Percentiles rank a stretch among this genome's conserved stretches.
Evolutionary conservation across 2,329 filamentous ascomycete species (phyloP).

Genomic region (Aspergillus puulaauensis): DNA sequence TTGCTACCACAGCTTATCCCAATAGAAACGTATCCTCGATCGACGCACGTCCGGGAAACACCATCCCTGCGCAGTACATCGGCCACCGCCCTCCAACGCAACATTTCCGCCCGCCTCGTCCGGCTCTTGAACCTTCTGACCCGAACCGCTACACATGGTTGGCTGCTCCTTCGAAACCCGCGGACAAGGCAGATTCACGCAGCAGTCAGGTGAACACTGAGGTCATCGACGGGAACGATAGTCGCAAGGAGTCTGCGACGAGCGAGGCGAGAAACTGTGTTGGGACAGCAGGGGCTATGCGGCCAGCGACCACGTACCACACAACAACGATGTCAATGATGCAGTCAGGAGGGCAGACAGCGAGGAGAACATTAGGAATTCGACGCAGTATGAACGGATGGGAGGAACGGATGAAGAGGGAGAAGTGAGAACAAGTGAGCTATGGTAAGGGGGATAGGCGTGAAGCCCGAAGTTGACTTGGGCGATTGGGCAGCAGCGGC

Average conservation of each 20-base stretch:
- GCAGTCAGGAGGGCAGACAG: slow-evolving; percentile 22
- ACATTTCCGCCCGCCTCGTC: slow-evolving; percentile 31
- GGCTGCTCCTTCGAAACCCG: slow-evolving; percentile 23
- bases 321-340: slow-evolving; percentile 41
- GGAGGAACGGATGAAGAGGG: slow-evolving; percentile 40
- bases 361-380: slow-evolving; percentile 42
- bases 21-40: background rate
- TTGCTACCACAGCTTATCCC: slow-evolving; percentile 8
- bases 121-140: slow-evolving; percentile 31
- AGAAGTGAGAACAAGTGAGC: slow-evolving; percentile 24
- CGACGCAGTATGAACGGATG: slow-evolving; percentile 45
- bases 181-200: slow-evolving; percentile 19
- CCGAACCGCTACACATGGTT: slow-evolving; percentile 38
- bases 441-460: background rate
- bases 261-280: slow-evolving; percentile 27
- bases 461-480: background rate
- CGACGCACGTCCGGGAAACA: slow-evolving; percentile 12
- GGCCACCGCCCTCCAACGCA: slow-evolving; percentile 34
- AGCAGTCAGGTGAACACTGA: slow-evolving; percentile 11
- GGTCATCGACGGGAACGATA: slow-evolving; percentile 8
- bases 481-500: background rate
- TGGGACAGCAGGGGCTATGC: slow-evolving; percentile 18
- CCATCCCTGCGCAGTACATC: slow-evolving; percentile 23
- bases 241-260: slow-evolving; percentile 17
- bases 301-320: slow-evolving; percentile 38